Percentiles rank a stretch among this genome's conserved stretches.
Conservation (phyloP, 306 rosid species). For the Vachellia collinsii region DNA sequence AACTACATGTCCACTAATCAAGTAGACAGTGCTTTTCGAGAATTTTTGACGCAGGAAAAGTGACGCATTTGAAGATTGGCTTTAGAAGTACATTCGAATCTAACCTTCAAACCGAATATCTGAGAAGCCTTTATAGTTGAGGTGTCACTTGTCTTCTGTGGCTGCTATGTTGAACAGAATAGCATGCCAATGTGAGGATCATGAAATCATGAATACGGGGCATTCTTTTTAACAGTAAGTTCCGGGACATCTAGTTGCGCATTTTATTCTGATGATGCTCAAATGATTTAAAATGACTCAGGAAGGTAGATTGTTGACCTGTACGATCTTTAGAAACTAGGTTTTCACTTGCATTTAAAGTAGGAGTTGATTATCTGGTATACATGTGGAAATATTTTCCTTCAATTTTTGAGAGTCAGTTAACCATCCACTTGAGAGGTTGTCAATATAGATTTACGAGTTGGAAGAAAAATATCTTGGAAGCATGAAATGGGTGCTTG, state of each 20-base stretch:
- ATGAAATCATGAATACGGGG: neutral
- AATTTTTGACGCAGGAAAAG: neutral
- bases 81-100: neutral
- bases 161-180: neutral
- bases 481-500: too few species aligned
- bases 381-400: neutral
- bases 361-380: neutral
- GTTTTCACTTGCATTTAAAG: neutral
- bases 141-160: neutral
- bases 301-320: neutral
- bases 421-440: neutral
- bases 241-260: neutral
- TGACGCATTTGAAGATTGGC: slow-evolving; percentile 4
- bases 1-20: neutral
- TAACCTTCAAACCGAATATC: neutral
- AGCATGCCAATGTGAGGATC: neutral
- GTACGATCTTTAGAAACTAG: neutral
- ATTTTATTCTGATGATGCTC: neutral
- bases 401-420: neutral
- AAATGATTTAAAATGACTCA: neutral
- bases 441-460: neutral
- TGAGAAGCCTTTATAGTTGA: neutral
- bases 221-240: neutral
- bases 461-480: too few species aligned
- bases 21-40: neutral